phyloP scores from a whole-genome alignment of 2,329 filamentous ascomycete genomes.

The Fusarium proliferatum region DNA sequence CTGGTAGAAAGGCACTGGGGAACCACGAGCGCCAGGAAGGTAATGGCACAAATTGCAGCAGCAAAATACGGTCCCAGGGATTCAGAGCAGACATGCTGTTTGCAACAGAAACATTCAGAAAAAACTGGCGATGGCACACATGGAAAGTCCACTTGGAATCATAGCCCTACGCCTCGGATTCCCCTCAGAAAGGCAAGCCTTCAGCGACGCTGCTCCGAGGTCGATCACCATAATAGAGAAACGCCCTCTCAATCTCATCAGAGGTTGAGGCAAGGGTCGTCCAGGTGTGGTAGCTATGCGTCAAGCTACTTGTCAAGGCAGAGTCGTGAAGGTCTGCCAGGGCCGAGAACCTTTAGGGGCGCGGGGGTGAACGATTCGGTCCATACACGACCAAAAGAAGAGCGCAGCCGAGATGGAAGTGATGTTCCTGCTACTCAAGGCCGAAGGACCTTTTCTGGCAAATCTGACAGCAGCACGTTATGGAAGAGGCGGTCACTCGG shows the following conservation, averaged over 20 bases:
- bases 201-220: conserved; percentile 1
- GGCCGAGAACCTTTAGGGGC: not conserved
- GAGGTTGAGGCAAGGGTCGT: conserved; percentile 10
- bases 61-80: conserved; percentile 16
- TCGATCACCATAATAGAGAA: not conserved
- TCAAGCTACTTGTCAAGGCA: conserved; percentile 18
- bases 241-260: not conserved
- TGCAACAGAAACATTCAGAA: not conserved
- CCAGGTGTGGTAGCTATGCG: conserved; percentile 12
- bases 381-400: conserved; percentile 1
- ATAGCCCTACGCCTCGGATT: conserved; percentile 25
- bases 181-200: conserved; percentile 42
- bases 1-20: conserved; percentile 64
- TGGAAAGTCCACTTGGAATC: conserved; percentile 4
- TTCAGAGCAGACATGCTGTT: not conserved
- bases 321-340: conserved; percentile 8
- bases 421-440: conserved; percentile 1
- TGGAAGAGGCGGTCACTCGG: conserved; percentile 40
- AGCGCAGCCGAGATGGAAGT: not conserved
- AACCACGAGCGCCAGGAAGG: conserved; percentile 54
- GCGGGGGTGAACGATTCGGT: not conserved
- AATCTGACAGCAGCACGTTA: conserved; percentile 17
- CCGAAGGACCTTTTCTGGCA: conserved; percentile 9
- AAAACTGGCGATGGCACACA: not conserved
- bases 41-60: conserved; percentile 51